These are phyloP conservation scores for Manihot esculenta DNA, from an alignment of 441 rosid species.

Conservation along the genomic window DNA sequence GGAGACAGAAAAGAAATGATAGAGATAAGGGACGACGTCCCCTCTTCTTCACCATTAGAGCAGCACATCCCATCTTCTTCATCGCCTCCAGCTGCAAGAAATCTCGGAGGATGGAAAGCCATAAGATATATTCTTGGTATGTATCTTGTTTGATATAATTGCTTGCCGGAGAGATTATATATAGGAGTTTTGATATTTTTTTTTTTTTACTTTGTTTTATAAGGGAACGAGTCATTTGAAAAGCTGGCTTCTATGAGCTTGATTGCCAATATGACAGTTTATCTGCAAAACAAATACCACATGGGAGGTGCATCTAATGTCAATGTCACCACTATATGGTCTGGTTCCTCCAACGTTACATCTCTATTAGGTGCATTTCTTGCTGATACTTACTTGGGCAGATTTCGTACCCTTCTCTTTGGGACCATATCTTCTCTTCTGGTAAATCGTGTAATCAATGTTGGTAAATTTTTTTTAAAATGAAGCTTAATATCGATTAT, in stretches of 20 bases:
- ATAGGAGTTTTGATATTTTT: neutral
- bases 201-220: neutral
- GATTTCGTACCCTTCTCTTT: conserved; percentile 43
- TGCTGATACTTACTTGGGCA: conserved; percentile 55
- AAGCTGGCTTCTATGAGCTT: conserved; percentile 61
- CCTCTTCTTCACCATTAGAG: too few species aligned
- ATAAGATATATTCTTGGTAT: conserved; percentile 41
- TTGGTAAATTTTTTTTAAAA: neutral
- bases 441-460: conserved; percentile 30
- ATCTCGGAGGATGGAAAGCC: conserved; percentile 43
- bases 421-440: conserved; percentile 47
- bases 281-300: conserved; percentile 47
- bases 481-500: too few species aligned
- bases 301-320: conserved; percentile 27
- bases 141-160: neutral
- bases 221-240: conserved; percentile 66
- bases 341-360: conserved; percentile 49
- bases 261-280: conserved; percentile 47
- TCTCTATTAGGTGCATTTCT: conserved; percentile 55
- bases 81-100: neutral
- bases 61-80: neutral
- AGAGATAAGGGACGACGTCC: too few species aligned
- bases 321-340: conserved; percentile 41
- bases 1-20: too few species aligned
- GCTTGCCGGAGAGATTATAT: neutral